Base-by-base conservation (phyloP, 768 basidiomycete genomes). In the Rubroboletus pulcherrimus region DNA sequence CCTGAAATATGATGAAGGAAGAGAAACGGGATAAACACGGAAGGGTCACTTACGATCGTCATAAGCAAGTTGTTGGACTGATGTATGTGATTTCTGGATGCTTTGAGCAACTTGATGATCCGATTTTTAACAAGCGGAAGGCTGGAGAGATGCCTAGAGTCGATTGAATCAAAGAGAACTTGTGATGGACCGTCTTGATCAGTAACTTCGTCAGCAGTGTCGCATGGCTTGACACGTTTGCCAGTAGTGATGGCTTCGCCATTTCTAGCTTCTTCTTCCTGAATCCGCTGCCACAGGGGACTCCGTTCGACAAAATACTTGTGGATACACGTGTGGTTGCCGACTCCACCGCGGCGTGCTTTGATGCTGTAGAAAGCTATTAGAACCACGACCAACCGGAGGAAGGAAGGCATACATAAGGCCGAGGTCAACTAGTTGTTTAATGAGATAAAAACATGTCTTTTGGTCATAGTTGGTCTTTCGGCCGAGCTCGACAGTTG, bases 401-500 rank as follows among this genome's bases (percentile, higher is more conserved):
- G 12, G 43, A 54, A 50, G 26, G 44, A 38, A 30, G 17, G 61
- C 86, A 51, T 77, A 89, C 89, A 93, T 81, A 39, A 90, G 75
- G 63, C 81, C 84, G 51, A 95, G 75, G 49, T 86, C 84, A 3
- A 85, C 77, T 17, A 95, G 75, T 61, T 90, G 85, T 60, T 84
- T 82, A 54, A 92, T 82, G 55, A 93, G 81, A 71, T 95, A 94
- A 68, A 91, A 91, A 59, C 91, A 91, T 2, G 89, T 89, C 71
- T 93, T 94, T 66, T 91, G 90, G 66, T 93, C 92, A 64, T 95
- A 93, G 47, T 82, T 83, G 10, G 92, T 86, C 64, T 82, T 78
- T 61, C 83, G 83, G 26, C 89, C 89, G 14, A 96, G 77, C 33
- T 89, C 81, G 12, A 93, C 82, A 44, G 89, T 85, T 7, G 89